Percentiles rank a stretch among this genome's conserved stretches.
Evolutionary conservation across 495 filamentous ascomycete species (phyloP).

Genomic region (Lepidopterella palustris): DNA sequence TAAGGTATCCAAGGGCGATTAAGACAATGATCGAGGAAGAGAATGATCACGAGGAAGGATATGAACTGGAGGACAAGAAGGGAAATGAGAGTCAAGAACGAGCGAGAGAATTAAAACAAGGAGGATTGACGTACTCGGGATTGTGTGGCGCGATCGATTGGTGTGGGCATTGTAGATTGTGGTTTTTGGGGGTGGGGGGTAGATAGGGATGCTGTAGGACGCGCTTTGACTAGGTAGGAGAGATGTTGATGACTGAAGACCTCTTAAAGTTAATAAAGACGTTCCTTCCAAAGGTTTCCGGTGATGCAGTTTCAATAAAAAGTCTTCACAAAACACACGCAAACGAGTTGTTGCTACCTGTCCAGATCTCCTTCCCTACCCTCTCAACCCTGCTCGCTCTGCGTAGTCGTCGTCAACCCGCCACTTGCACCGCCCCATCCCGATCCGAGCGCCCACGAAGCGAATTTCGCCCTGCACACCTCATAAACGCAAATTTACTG

Average conservation of each 20-base stretch:
- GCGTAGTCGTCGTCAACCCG: not conserved
- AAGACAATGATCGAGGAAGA: too few species aligned
- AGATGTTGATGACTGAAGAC: not conserved
- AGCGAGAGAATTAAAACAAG: slow-evolving; percentile 5
- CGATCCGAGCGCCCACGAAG: not conserved
- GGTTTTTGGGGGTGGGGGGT: not conserved
- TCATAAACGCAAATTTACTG: not conserved
- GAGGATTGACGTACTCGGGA: slow-evolving; percentile 8
- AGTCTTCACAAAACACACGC: not conserved
- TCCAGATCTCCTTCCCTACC: not conserved
- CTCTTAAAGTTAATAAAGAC: too few species aligned
- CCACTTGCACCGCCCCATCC: not conserved
- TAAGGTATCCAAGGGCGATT: too few species aligned
- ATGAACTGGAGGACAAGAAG: too few species aligned
- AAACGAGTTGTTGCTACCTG: slow-evolving; percentile 2
- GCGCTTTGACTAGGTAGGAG: too few species aligned
- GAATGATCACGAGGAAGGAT: slow-evolving; percentile 39
- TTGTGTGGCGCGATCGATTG: slow-evolving; percentile 30
- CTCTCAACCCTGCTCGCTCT: not conserved
- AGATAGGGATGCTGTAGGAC: not conserved
- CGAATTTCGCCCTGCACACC: not conserved
- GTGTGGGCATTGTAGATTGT: slow-evolving; percentile 30
- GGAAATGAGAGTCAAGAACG: slow-evolving; percentile 41
- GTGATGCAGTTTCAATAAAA: too few species aligned
- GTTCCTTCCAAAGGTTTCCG: too few species aligned